phyloP scores from a whole-genome alignment of 78 protist genomes.

The Dictyostelium capitatum region DNA sequence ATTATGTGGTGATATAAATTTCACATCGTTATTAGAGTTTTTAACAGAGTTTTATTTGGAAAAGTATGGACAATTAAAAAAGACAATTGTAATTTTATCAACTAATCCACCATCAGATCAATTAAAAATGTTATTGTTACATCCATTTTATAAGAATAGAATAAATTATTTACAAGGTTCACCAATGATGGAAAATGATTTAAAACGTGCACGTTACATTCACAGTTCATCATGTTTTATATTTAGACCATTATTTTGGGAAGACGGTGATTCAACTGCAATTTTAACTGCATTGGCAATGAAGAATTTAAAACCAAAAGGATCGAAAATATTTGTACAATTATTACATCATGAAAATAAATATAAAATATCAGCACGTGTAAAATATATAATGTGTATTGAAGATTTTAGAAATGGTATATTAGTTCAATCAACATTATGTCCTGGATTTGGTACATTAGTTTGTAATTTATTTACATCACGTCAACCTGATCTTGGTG shows the following conservation, averaged over 20 bases:
- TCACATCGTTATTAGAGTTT: conserved; percentile 73
- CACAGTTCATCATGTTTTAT: conserved; percentile 54
- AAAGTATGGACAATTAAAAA: conserved; percentile 67
- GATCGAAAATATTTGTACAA: conserved; percentile 52
- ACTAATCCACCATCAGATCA: conserved; percentile 72
- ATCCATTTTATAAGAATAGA: conserved; percentile 76
- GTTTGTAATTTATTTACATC: conserved; percentile 63
- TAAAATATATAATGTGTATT: conserved; percentile 65
- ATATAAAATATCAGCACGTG: conserved; percentile 53
- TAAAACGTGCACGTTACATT: conserved; percentile 48
- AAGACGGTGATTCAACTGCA: conserved; percentile 61
- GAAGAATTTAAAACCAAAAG: conserved; percentile 43
- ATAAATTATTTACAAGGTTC: conserved; percentile 61
- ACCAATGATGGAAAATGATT: conserved; percentile 67
- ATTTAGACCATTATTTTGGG: conserved; percentile 76
- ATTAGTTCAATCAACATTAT: conserved; percentile 43
- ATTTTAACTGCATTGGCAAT: conserved; percentile 65
- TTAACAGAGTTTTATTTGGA: conserved; percentile 76
- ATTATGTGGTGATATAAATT: conserved; percentile 75
- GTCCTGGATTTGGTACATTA: conserved; percentile 70
- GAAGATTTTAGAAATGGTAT: conserved; percentile 77
- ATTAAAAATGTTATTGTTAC: conserved; percentile 49
- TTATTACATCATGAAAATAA: conserved; percentile 65
- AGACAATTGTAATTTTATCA: conserved; percentile 60
- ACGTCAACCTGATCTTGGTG: conserved; percentile 42